Evolutionary conservation across 371 early-diverging fungal genomes (phyloP), one percentile per base, ranked within the genome.

Genomic region (Mucor piriformis): DNA sequence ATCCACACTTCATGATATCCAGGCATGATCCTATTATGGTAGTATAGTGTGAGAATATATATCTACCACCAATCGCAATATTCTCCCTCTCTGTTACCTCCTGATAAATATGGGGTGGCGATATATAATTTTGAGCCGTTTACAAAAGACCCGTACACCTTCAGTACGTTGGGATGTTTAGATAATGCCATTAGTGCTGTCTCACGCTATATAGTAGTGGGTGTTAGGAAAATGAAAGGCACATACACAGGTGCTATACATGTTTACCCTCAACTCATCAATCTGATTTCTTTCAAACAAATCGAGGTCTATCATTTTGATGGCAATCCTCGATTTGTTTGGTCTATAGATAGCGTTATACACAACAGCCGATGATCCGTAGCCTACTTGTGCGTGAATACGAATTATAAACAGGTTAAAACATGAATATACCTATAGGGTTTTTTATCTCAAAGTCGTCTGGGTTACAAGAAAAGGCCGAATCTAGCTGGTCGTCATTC

Each of bases 261-360:
- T 38, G 13, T 18, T 54, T 81, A 91, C 89, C 68, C 95, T 63
- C 35, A 95, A 83, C 69, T 94, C 93, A 65, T 94, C 95, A 40
- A 95, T 95, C 70, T 95, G 95, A 70, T 93, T 92, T 18, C 94
- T 81, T 65, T 93, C 94, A 83, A 95, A 95, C 83, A 86, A 81
- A 71, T 95, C 95, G 67, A 95, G 69, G 64, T 95, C 94, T 64
- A 95, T 93, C 69, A 92, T 84, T 67, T 95, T 95, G 35, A 93
- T 78, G 23, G 92, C 92, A 11, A 95, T 90, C 25, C 78, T 70
- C 67, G 79, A 82, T 44, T 85, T 81, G 23, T 77, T 44, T 13
- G 93, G 93, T 52, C 82, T 87, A 69, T 91, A 94, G 51, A 78
- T 75, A 13, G 94, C 92, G 42, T 79, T 74, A 73, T 91, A 92